These are phyloP conservation scores for Prosopis cineraria DNA, from an alignment of 306 rosid species.

Conservation along the genomic window DNA sequence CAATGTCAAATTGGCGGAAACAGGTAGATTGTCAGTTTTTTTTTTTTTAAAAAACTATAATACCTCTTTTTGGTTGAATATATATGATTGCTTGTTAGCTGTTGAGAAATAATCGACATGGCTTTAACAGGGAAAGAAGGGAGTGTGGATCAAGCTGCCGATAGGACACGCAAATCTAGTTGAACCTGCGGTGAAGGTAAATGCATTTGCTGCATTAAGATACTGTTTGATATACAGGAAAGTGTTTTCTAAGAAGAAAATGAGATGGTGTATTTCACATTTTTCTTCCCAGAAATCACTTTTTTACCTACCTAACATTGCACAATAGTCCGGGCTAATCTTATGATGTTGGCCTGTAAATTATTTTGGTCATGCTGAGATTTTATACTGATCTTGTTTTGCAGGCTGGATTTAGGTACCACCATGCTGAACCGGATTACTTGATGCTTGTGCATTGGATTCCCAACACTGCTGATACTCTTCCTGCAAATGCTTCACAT, in stretches of 20 bases:
- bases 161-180: constrained; percentile 57
- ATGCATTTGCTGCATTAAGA: not conserved
- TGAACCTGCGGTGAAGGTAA: not conserved
- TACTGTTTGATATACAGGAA: too few species aligned
- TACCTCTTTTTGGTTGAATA: not conserved
- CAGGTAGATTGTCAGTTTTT: constrained; percentile 45
- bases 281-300: too few species aligned
- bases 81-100: not conserved
- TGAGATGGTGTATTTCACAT: too few species aligned
- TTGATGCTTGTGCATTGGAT: constrained; percentile 84
- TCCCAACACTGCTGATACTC: constrained; percentile 57
- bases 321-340: constrained; percentile 20
- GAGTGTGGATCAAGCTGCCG: constrained; percentile 82
- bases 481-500: constrained; percentile 93
- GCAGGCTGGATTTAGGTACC: constrained; percentile 86
- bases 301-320: too few species aligned
- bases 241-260: too few species aligned
- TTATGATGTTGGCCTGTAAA: not conserved
- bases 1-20: constrained; percentile 64
- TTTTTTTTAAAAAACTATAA: too few species aligned
- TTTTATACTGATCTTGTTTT: not conserved
- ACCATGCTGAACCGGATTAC: constrained; percentile 86
- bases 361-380: not conserved
- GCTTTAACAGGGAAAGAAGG: constrained; percentile 68
- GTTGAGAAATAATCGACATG: not conserved